Evolutionary conservation across 352 stramenopile species (phyloP).

Genomic region (Globisporangium paroecandrum): DNA sequence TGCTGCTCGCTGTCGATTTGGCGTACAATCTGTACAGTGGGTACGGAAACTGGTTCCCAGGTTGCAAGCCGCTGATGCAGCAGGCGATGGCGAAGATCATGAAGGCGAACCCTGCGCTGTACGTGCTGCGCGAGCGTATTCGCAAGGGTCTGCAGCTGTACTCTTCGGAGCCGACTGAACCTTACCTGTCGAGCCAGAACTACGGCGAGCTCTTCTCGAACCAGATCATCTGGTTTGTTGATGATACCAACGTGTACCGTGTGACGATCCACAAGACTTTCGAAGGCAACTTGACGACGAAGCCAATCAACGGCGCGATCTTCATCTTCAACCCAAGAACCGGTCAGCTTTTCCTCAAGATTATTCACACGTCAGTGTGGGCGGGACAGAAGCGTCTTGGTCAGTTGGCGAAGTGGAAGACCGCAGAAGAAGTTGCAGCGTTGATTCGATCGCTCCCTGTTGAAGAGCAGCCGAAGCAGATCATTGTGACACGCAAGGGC

Average conservation of each 20-base stretch:
- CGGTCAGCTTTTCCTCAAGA: constrained; percentile 99
- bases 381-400: constrained; percentile 99
- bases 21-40: constrained; percentile 99
- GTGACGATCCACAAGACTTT: constrained; percentile 99
- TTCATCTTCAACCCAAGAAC: constrained; percentile 99
- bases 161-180: constrained; percentile 99
- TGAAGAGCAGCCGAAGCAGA: constrained; percentile 99
- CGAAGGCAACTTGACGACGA: constrained; percentile 99
- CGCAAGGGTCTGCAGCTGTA: constrained; percentile 99
- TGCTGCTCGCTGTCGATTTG: constrained; percentile 97
- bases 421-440: constrained; percentile 98
- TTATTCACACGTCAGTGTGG: constrained; percentile 99
- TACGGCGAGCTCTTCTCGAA: constrained; percentile 99
- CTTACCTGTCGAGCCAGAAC: constrained; percentile 99
- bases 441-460: constrained; percentile 98
- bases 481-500: constrained; percentile 99
- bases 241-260: constrained; percentile 99
- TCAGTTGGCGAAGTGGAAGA: constrained; percentile 99
- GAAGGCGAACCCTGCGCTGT: constrained; percentile 99
- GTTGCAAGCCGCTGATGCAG: constrained; percentile 98
- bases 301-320: constrained; percentile 99
- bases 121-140: constrained; percentile 99
- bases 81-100: constrained; percentile 99
- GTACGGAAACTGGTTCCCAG: constrained; percentile 99
- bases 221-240: constrained; percentile 99